Percentiles rank a stretch among this genome's conserved stretches.
Evolutionary conservation across 2,329 filamentous ascomycete genomes (phyloP).

Genomic region (Arachnomyces sp.): DNA sequence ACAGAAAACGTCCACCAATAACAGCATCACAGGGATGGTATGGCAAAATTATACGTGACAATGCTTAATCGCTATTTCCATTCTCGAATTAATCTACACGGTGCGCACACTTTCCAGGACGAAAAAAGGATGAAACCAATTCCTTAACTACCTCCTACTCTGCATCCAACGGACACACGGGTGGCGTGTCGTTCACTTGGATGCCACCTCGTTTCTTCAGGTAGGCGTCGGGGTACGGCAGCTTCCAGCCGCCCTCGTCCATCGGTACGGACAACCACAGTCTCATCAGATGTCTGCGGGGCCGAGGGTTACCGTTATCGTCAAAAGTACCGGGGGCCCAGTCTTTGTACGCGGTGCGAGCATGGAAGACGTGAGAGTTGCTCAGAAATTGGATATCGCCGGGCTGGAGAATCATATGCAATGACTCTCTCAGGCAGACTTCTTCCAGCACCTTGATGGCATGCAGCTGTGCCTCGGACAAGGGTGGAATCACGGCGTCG

Average conservation of each 20-base stretch:
- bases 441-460: conserved; percentile 66
- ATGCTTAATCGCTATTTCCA: too few species aligned
- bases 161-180: too few species aligned
- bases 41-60: too few species aligned
- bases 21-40: too few species aligned
- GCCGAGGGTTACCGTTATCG: too few species aligned
- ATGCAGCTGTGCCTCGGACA: conserved; percentile 61
- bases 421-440: conserved; percentile 62
- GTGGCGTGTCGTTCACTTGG: conserved; percentile 73
- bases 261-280: conserved; percentile 80
- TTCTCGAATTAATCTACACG: too few species aligned
- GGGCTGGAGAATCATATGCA: conserved; percentile 81
- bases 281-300: conserved; percentile 70
- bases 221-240: conserved; percentile 72
- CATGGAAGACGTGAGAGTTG: conserved; percentile 74
- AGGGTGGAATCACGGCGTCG: conserved; percentile 63
- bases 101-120: too few species aligned
- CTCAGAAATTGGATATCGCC: conserved; percentile 83
- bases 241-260: conserved; percentile 72
- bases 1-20: too few species aligned
- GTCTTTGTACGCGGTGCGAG: conserved; percentile 72
- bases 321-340: conserved; percentile 56
- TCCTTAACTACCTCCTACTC: too few species aligned
- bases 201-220: conserved; percentile 86
- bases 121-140: too few species aligned